Percentiles rank a stretch among this genome's conserved stretches.
Conservation (phyloP, 2,329 filamentous ascomycete species). For the Mycosphaerelloides madeirae region DNA sequence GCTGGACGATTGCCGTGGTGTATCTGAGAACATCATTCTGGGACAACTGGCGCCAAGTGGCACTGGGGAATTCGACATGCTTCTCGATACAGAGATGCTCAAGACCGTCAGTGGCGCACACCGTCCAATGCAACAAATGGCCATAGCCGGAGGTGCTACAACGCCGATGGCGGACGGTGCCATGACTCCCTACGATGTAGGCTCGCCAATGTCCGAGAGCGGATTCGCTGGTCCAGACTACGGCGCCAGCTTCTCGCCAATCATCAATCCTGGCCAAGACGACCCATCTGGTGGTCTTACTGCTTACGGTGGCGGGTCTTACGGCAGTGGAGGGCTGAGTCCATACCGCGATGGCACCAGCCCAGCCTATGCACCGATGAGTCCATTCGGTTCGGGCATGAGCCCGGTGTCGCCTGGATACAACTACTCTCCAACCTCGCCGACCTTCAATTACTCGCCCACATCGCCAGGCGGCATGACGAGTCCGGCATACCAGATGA, state of each 20-base stretch:
- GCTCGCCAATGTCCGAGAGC: constrained; percentile 59
- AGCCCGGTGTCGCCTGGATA: constrained; percentile 26
- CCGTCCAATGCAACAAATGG: constrained; percentile 46
- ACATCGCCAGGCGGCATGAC: constrained; percentile 45
- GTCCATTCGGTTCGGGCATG: constrained; percentile 32
- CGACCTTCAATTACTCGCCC: constrained; percentile 27
- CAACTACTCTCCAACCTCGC: constrained; percentile 30
- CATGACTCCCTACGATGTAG: constrained; percentile 85
- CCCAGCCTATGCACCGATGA: constrained; percentile 38
- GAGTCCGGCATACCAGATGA: constrained; percentile 49
- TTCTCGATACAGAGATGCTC: constrained; percentile 91
- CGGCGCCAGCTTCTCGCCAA: constrained; percentile 66
- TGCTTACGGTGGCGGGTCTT: constrained; percentile 58
- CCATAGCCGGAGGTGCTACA: constrained; percentile 73
- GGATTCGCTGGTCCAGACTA: constrained; percentile 57
- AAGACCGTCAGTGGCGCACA: constrained; percentile 82
- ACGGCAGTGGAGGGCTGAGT: constrained; percentile 56
- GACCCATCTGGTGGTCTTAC: constrained; percentile 52
- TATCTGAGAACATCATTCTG: constrained; percentile 98
- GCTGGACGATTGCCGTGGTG: constrained; percentile 93
- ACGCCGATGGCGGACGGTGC: constrained; percentile 62
- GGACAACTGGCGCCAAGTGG: constrained; percentile 96
- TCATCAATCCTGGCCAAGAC: constrained; percentile 58
- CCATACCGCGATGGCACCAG: constrained; percentile 57
- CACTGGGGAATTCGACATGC: constrained; percentile 91